Conservation (phyloP, 2,329 filamentous ascomycete genomes). For the Fusarium circinatum region DNA sequence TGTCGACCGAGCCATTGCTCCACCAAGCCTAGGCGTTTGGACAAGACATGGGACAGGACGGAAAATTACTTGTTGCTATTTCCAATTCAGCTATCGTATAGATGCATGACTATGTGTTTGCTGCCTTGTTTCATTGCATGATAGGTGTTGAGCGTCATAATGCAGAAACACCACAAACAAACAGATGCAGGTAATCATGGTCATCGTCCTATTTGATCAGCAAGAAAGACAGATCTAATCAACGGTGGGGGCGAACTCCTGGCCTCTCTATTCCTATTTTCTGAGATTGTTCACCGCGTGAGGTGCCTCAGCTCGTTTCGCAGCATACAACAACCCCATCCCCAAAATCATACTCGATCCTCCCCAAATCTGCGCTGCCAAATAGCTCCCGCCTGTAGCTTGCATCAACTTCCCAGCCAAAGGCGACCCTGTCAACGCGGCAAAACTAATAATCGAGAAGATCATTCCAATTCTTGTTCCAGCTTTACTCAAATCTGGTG, state of each 20-base stretch:
- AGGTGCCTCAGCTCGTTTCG: constrained; percentile 48
- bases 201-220: too few relatives aligned
- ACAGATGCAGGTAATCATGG: too few relatives aligned
- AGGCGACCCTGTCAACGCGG: constrained; percentile 64
- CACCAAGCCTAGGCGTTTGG: not conserved
- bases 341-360: constrained; percentile 58
- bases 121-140: too few relatives aligned
- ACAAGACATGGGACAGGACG: not conserved
- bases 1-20: not conserved
- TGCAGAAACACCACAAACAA: too few relatives aligned
- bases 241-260: rapidly evolving
- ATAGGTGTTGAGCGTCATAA: too few relatives aligned
- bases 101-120: too few relatives aligned
- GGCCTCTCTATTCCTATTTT: rapidly evolving
- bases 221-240: not conserved
- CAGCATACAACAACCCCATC: constrained; percentile 52
- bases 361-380: constrained; percentile 63
- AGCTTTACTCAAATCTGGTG: constrained; percentile 62
- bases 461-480: constrained; percentile 70
- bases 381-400: constrained; percentile 55
- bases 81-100: too few relatives aligned
- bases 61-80: not conserved
- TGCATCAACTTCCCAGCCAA: constrained; percentile 63
- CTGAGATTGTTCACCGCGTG: not conserved
- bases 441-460: constrained; percentile 66